These are phyloP conservation scores for Starmera pachycereana DNA, from an alignment of 805 yeast species.

Conservation along the genomic window DNA sequence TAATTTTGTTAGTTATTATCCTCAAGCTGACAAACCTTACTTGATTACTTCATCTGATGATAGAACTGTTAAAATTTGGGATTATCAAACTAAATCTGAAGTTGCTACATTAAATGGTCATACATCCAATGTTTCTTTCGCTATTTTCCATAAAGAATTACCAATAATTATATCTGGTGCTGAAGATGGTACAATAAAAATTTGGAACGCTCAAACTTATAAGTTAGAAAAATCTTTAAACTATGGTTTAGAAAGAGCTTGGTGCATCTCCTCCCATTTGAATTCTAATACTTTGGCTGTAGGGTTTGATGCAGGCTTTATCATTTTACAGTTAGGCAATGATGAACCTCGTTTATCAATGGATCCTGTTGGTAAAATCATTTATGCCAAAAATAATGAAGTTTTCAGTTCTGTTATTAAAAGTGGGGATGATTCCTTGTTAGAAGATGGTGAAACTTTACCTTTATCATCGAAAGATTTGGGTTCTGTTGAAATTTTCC, in stretches of 20 bases:
- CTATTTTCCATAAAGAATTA: slow-evolving; percentile 95
- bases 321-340: slow-evolving; percentile 81
- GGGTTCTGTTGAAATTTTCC: slow-evolving; percentile 91
- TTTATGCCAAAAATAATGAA: slow-evolving; percentile 82
- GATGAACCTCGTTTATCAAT: slow-evolving; percentile 90
- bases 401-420: slow-evolving; percentile 76
- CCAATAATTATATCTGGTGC: slow-evolving; percentile 94
- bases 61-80: slow-evolving; percentile 84
- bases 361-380: slow-evolving; percentile 87
- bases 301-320: slow-evolving; percentile 92
- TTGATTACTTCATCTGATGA: slow-evolving; percentile 88
- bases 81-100: slow-evolving; percentile 92
- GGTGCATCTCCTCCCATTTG: slow-evolving; percentile 81
- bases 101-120: slow-evolving; percentile 95
- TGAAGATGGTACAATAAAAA: slow-evolving; percentile 88
- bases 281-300: slow-evolving; percentile 71
- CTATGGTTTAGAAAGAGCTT: slow-evolving; percentile 88
- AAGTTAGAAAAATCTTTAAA: slow-evolving; percentile 86
- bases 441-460: slow-evolving; percentile 73
- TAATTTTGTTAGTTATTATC: slow-evolving; percentile 93
- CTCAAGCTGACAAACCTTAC: slow-evolving; percentile 95
- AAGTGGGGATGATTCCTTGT: slow-evolving; percentile 38
- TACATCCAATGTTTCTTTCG: slow-evolving; percentile 88
- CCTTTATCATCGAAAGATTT: slow-evolving; percentile 78
- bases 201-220: slow-evolving; percentile 94